phyloP scores from a whole-genome alignment of 371 early-diverging fungal genomes.

The Lichtheimia corymbifera region DNA sequence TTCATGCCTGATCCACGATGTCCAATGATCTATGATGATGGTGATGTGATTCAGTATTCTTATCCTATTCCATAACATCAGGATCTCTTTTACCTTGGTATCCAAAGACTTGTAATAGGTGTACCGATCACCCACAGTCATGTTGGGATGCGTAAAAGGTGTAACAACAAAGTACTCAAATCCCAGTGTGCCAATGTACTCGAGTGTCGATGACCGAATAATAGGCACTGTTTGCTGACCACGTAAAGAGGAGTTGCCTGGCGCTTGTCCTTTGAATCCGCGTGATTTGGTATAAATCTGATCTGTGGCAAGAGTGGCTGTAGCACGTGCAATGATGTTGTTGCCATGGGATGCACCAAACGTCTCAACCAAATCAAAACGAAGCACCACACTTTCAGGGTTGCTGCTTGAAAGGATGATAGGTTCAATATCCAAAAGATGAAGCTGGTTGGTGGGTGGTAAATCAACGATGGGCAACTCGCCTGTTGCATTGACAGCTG shows the following conservation, averaged over 20 bases:
- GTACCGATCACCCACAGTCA: constrained; percentile 57
- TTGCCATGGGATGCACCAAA: constrained; percentile 47
- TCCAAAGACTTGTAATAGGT: constrained; percentile 68
- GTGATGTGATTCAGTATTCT: no score
- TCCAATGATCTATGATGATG: constrained; percentile 70
- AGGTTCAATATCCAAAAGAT: constrained; percentile 53
- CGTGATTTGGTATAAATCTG: constrained; percentile 41
- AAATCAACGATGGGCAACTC: constrained; percentile 66
- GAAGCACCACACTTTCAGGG: constrained; percentile 58
- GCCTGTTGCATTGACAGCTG: constrained; percentile 62
- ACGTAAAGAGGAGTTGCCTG: constrained; percentile 38
- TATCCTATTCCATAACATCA: no score
- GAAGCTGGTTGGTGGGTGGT: constrained; percentile 40
- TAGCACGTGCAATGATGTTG: constrained; percentile 60
- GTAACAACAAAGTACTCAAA: constrained; percentile 69
- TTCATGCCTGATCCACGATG: constrained; percentile 97
- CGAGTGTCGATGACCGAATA: constrained; percentile 52
- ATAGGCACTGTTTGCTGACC: constrained; percentile 62
- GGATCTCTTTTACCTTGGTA: constrained; percentile 45
- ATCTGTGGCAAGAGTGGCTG: constrained; percentile 56
- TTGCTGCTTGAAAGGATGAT: constrained; percentile 57
- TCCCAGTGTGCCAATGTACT: constrained; percentile 61
- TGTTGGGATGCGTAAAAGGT: constrained; percentile 65
- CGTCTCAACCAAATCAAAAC: constrained; percentile 69
- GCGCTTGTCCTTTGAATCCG: constrained; percentile 37